A percentile compares a stretch with the other conserved stretches of the same genome.
Conservation (phyloP, 192 early-diverging fungal genomes). For the Jimgerdemannia lactiflua region DNA sequence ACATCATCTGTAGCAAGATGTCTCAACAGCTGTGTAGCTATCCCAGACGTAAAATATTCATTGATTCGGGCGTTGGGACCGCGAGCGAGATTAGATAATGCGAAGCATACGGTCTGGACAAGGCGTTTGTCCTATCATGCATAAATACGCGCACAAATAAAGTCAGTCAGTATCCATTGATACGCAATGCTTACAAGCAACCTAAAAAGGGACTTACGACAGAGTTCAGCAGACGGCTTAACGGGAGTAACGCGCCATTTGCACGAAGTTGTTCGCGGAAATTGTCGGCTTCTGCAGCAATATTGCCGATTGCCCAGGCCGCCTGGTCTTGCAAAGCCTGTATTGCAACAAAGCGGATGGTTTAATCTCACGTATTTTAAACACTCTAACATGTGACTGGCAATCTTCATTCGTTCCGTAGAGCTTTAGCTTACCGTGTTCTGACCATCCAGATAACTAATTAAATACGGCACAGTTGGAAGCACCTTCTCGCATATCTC, state of each 20-base stretch:
- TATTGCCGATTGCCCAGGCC: conserved; percentile 92
- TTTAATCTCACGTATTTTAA: not conserved
- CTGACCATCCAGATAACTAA: conserved; percentile 41
- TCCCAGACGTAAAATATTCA: conserved; percentile 42
- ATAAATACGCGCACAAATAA: not conserved
- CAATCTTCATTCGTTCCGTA: no score
- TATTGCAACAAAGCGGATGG: not conserved
- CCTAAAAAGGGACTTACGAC: conserved; percentile 23
- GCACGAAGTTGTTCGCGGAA: conserved; percentile 73
- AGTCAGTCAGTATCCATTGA: no score
- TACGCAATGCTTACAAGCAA: no score
- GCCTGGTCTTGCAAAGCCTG: conserved; percentile 81
- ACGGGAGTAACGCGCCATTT: conserved; percentile 69
- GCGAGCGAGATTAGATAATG: conserved; percentile 68
- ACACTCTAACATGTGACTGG: not conserved
- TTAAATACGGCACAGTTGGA: conserved; percentile 43
- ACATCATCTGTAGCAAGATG: conserved; percentile 48
- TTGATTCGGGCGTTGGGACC: conserved; percentile 53
- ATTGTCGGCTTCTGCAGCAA: conserved; percentile 69
- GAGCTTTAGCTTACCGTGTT: conserved; percentile 22
- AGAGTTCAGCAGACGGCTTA: conserved; percentile 70
- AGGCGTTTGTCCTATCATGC: conserved; percentile 36
- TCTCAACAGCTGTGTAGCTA: conserved; percentile 42
- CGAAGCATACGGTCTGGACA: conserved; percentile 70
- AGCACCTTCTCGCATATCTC: conserved; percentile 44